Conservation (phyloP, 768 basidiomycete genomes). For the Macrocybe gigantea region DNA sequence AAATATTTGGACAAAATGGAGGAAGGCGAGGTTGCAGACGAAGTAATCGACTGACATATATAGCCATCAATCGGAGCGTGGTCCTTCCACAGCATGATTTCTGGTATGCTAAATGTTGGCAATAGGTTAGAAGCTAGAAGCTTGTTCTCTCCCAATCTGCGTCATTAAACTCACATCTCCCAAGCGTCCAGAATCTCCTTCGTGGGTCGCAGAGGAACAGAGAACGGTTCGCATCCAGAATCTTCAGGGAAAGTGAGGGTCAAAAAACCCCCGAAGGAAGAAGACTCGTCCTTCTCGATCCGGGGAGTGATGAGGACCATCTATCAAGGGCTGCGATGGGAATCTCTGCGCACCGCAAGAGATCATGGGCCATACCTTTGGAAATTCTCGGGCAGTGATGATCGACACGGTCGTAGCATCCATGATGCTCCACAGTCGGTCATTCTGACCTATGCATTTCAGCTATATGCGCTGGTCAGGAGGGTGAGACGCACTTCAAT, state of each 20-base stretch:
- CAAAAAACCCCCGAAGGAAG: slow-evolving; percentile 42
- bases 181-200: slow-evolving; percentile 43
- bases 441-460: slow-evolving; percentile 38
- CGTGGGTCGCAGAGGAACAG: slow-evolving; percentile 52
- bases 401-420: slow-evolving; percentile 46
- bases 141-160: background rate
- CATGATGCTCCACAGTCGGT: slow-evolving; percentile 67
- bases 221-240: slow-evolving; percentile 51
- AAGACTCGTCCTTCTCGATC: slow-evolving; percentile 40
- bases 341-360: slow-evolving; percentile 3
- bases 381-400: slow-evolving; percentile 61
- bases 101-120: slow-evolving; percentile 36
- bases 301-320: slow-evolving; percentile 62
- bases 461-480: background rate
- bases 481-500: slow-evolving; percentile 46
- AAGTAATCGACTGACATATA: slow-evolving; percentile 43
- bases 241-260: slow-evolving; percentile 55
- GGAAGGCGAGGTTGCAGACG: slow-evolving; percentile 23
- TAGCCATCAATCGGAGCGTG: slow-evolving; percentile 52
- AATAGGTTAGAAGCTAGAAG: background rate
- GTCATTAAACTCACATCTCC: slow-evolving; percentile 41
- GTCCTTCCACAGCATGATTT: slow-evolving; percentile 44
- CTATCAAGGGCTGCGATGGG: slow-evolving; percentile 23
- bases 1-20: slow-evolving; percentile 64
- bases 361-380: slow-evolving; percentile 36